Conservation (phyloP, 768 basidiomycete species). For the Leccinum subgranulosum region DNA sequence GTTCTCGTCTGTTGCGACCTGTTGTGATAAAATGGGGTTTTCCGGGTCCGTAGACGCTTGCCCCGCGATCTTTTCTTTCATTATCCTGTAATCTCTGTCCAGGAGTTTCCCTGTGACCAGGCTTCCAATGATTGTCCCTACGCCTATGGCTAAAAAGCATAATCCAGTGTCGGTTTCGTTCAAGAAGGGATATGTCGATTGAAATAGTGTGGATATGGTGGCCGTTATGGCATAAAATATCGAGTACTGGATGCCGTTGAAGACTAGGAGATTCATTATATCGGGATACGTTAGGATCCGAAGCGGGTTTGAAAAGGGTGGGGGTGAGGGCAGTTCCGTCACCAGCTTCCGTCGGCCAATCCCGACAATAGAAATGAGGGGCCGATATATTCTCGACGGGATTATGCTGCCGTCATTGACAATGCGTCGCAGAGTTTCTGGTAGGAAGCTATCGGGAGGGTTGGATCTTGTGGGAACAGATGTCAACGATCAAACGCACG, state of each 20-base stretch:
- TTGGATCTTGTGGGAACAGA: background rate
- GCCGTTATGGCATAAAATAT: slow-evolving; percentile 48
- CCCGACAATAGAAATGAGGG: slow-evolving; percentile 26
- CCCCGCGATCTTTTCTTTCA: slow-evolving; percentile 22
- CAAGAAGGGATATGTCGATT: slow-evolving; percentile 46
- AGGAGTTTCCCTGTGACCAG: slow-evolving; percentile 57
- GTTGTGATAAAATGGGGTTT: slow-evolving; percentile 15
- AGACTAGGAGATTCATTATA: slow-evolving; percentile 40
- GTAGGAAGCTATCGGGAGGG: slow-evolving; percentile 18
- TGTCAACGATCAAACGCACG: slow-evolving; percentile 2
- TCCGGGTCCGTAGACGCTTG: slow-evolving; percentile 21
- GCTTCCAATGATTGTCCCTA: slow-evolving; percentile 64
- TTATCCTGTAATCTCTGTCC: slow-evolving; percentile 60
- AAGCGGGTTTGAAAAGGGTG: slow-evolving; percentile 37
- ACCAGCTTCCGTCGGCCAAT: slow-evolving; percentile 14
- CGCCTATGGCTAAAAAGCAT: slow-evolving; percentile 74
- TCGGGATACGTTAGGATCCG: slow-evolving; percentile 37
- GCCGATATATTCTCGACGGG: slow-evolving; percentile 25
- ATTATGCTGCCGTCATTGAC: slow-evolving; percentile 30
- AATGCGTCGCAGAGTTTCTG: slow-evolving; percentile 19
- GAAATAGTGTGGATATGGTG: slow-evolving; percentile 50
- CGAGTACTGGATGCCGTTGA: slow-evolving; percentile 52
- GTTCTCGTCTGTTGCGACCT: slow-evolving; percentile 30
- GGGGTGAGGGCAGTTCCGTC: slow-evolving; percentile 2
- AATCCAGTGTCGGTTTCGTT: slow-evolving; percentile 58